Conservation (phyloP, 208 protist genomes). For the Leishmania tropica region DNA sequence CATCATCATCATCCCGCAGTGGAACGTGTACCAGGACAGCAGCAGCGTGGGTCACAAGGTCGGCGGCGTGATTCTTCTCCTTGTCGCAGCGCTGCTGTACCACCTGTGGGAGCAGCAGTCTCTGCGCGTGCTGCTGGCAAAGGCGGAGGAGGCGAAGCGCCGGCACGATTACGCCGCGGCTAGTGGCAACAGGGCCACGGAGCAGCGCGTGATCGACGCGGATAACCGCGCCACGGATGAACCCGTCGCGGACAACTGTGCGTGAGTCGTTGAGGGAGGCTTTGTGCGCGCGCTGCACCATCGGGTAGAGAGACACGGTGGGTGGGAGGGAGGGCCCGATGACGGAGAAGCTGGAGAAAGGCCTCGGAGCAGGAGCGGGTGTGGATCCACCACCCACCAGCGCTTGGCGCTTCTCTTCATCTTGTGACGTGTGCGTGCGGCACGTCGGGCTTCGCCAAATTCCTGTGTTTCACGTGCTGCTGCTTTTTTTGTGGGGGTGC, state of each 20-base stretch:
- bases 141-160: slow-evolving; percentile 25
- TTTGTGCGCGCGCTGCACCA: background rate
- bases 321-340: background rate
- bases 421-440: background rate
- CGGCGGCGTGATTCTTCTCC: slow-evolving; percentile 68
- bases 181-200: background rate
- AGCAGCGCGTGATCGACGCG: background rate
- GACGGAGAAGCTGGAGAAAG: background rate
- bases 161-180: background rate
- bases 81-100: slow-evolving; percentile 66
- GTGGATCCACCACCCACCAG: background rate
- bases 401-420: background rate
- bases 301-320: background rate
- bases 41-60: slow-evolving; percentile 69
- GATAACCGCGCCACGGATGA: background rate
- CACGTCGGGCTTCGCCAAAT: background rate
- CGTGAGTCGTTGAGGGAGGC: background rate
- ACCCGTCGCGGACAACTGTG: background rate
- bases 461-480: background rate
- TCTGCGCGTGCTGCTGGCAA: slow-evolving; percentile 30
- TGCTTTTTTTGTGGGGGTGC: background rate
- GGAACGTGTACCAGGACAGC: slow-evolving; percentile 77
- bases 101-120: slow-evolving; percentile 81
- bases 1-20: slow-evolving; percentile 74
- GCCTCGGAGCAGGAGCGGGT: background rate